Evolutionary conservation across 1,139 yeast genomes (phyloP), one percentile per base, ranked within the genome.

Genomic region (Magnusiomyces starmeri): DNA sequence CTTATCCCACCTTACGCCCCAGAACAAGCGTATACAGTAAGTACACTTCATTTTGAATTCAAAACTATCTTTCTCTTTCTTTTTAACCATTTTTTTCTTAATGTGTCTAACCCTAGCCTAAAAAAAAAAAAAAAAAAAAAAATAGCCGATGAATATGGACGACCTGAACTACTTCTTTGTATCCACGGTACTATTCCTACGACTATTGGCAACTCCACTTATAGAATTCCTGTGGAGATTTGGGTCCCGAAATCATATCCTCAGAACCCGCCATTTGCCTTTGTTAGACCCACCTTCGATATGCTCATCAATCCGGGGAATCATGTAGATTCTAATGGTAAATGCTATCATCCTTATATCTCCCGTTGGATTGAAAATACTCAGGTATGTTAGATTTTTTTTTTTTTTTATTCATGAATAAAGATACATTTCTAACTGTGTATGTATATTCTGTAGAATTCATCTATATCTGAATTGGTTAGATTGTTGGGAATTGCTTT

Each of bases 211-310:
- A 59, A 65, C 56, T 60, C 65, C 6, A 61, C 63, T 1, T 69
- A 72, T 51, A 64, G 70, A 22, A 74, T 82, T n/a, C 89, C 90
- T 0, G 65, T 86, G 12, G 81, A 81, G 54, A 68, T 89, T 2
- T 89, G 96, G 95, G 63, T 90, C 1, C 95, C 96, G 0, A 74
- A 75, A 39, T 71, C 74, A 26, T 87, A 86, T 61, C 96, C 96
- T 0, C 64, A 60, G 2, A 51, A 35, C n/a, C 75, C 82, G 1
- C 97, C 97, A 0, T 62, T 79, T 22, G 76, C 79, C 0, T 84
- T 74, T 62, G 78, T 88, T 7, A 72, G 75, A 25, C 81, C 85
- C 0, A 68, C 76, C 1, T 73, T 74, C 42, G 72, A 71, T 24
- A 72, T 68, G 76, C 68, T 65, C 51, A 68, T 82, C 50, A 75